phyloP scores from a whole-genome alignment of 2,329 filamentous ascomycete genomes.

The Aspergillus oerlinghausenensis region DNA sequence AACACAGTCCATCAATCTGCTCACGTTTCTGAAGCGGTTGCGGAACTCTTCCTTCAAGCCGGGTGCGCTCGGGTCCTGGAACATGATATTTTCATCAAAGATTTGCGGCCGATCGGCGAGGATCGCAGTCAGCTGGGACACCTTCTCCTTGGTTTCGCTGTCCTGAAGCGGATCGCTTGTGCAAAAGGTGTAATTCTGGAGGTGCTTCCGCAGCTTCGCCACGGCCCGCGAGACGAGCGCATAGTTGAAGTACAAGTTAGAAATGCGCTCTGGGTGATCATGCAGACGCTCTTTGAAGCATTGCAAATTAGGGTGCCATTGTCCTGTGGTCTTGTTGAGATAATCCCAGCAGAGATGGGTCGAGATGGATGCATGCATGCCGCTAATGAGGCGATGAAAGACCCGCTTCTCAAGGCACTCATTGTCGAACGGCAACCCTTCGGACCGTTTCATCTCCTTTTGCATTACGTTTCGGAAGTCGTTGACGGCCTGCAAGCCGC shows the following conservation, averaged over 20 bases:
- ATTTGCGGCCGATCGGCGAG: slow-evolving; percentile 68
- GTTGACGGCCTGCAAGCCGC: slow-evolving; percentile 52
- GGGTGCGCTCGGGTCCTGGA: slow-evolving; percentile 62
- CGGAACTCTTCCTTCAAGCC: slow-evolving; percentile 95
- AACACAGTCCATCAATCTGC: slow-evolving; percentile 95
- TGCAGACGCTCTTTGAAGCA: slow-evolving; percentile 90
- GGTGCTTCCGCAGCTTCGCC: slow-evolving; percentile 78
- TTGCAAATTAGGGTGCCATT: slow-evolving; percentile 84
- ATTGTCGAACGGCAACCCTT: slow-evolving; percentile 72
- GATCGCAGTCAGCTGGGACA: slow-evolving; percentile 67
- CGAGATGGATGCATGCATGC: slow-evolving; percentile 97
- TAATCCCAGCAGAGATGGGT: slow-evolving; percentile 96
- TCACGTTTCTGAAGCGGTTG: slow-evolving; percentile 94
- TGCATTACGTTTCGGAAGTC: slow-evolving; percentile 59
- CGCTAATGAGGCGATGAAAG: slow-evolving; percentile 90
- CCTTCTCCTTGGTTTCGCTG: slow-evolving; percentile 70
- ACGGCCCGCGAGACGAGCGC: slow-evolving; percentile 89
- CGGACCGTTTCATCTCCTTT: slow-evolving; percentile 40
- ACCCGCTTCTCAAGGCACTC: slow-evolving; percentile 98
- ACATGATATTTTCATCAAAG: slow-evolving; percentile 95
- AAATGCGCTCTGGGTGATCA: slow-evolving; percentile 80
- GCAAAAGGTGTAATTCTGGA: slow-evolving; percentile 86
- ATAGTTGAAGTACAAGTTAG: slow-evolving; percentile 99
- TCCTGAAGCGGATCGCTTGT: slow-evolving; percentile 79
- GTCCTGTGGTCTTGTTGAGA: slow-evolving; percentile 86